Conservation (phyloP, 805 yeast species). For the Monosporozyma siamensis region DNA sequence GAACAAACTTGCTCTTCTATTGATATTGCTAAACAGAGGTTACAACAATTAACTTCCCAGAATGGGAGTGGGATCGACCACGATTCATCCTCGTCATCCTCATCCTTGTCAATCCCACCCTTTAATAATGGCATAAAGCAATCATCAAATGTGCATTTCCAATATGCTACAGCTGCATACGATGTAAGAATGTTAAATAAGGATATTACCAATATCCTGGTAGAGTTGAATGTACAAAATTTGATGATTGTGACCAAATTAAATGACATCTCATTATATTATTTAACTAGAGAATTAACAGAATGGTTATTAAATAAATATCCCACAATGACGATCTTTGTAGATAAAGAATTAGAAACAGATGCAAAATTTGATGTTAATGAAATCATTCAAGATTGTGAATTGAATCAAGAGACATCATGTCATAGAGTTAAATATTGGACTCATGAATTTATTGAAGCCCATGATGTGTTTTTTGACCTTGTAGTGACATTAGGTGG, state of each 20-base stretch:
- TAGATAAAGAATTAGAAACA: constrained; percentile 56
- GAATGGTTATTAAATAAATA: constrained; percentile 55
- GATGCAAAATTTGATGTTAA: constrained; percentile 56
- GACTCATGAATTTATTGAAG: constrained; percentile 48
- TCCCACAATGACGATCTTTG: constrained; percentile 46
- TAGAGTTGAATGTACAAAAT: constrained; percentile 58
- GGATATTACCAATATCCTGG: constrained; percentile 59
- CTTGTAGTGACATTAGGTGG: constrained; percentile 87
- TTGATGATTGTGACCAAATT: constrained; percentile 86
- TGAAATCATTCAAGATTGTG: constrained; percentile 37
- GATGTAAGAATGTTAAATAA: constrained; percentile 71
- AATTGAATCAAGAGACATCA: constrained; percentile 8
- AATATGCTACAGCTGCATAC: constrained; percentile 70
- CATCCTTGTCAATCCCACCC: neutral
- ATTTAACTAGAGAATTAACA: constrained; percentile 67
- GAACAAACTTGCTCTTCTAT: neutral
- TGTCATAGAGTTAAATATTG: constrained; percentile 50
- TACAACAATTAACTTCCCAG: neutral
- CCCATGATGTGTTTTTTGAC: constrained; percentile 46
- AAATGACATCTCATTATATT: constrained; percentile 67
- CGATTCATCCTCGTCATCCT: neutral
- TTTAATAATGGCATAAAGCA: too few species aligned
- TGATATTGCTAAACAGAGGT: neutral
- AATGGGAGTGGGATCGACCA: neutral
- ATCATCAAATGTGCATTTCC: constrained; percentile 42